Conservation (phyloP, 345 rosid genomes). For the Lumnitzera littorea region DNA sequence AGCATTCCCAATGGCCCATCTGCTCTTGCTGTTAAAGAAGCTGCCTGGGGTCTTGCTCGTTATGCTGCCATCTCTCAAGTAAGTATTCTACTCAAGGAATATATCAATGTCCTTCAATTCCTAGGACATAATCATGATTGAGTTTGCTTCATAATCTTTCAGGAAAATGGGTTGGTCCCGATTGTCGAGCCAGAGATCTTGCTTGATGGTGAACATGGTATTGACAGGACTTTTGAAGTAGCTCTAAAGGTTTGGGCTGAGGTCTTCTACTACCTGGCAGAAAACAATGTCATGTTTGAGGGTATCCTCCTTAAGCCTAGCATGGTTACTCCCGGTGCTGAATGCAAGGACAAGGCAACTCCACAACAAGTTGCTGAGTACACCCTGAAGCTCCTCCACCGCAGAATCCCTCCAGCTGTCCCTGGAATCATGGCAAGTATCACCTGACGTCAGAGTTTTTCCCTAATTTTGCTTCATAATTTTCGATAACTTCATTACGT, state of each 20-base stretch:
- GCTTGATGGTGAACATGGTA: slow-evolving; percentile 26
- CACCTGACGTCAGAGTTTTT: background rate
- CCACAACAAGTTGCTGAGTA: slow-evolving; percentile 20
- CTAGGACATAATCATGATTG: background rate
- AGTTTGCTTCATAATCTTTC: background rate
- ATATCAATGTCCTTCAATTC: background rate
- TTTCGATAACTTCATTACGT: too few species aligned
- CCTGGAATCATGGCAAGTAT: slow-evolving; percentile 23
- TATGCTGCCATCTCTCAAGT: slow-evolving; percentile 30
- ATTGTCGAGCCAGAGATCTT: slow-evolving; percentile 32
- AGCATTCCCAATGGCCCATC: slow-evolving; percentile 40
- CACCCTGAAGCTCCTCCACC: slow-evolving; percentile 22
- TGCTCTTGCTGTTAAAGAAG: slow-evolving; percentile 33
- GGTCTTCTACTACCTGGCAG: slow-evolving; percentile 27
- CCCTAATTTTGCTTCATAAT: too few species aligned
- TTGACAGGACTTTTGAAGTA: slow-evolving; percentile 28
- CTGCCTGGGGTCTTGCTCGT: slow-evolving; percentile 32
- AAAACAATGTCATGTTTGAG: slow-evolving; percentile 25
- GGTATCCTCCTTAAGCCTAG: slow-evolving; percentile 34
- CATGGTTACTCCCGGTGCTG: slow-evolving; percentile 30
- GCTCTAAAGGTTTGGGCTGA: slow-evolving; percentile 26
- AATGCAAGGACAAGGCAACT: slow-evolving; percentile 28
- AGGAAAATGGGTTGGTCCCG: slow-evolving; percentile 32
- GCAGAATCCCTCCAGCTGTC: slow-evolving; percentile 20
- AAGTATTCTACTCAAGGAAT: background rate